These are phyloP conservation scores for Aspergillus bridgeri DNA, from an alignment of 495 filamentous ascomycete species.

Conservation along the genomic window DNA sequence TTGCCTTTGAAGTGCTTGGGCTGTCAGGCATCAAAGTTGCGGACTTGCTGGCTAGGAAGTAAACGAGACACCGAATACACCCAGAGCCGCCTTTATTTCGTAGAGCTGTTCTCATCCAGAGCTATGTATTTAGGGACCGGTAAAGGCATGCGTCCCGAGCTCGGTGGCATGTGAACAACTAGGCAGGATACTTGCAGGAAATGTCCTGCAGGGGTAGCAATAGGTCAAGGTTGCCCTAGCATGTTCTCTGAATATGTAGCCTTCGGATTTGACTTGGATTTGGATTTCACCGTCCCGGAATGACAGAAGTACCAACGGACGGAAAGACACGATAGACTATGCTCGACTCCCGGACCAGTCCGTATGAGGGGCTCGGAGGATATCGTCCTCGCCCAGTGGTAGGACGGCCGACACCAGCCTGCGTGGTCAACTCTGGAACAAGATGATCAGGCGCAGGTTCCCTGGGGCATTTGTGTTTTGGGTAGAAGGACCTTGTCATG, in stretches of 20 bases:
- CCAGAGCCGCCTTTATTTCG: not conserved
- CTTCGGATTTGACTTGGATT: not conserved
- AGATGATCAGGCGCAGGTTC: not conserved
- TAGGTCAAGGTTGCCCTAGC: not conserved
- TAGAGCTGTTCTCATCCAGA: not conserved
- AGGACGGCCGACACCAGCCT: not conserved
- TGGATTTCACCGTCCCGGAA: no score
- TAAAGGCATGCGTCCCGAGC: not conserved
- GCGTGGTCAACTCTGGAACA: not conserved
- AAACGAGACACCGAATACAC: not conserved
- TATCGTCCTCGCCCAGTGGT: not conserved
- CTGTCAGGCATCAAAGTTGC: conserved; percentile 16
- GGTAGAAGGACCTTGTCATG: no score
- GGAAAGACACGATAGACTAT: not conserved
- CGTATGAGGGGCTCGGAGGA: not conserved
- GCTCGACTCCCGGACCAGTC: no score
- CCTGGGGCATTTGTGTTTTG: not conserved
- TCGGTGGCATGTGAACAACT: not conserved
- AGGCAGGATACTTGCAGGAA: not conserved
- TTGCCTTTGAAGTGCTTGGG: conserved; percentile 9
- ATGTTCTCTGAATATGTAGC: not conserved
- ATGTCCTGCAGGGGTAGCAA: not conserved
- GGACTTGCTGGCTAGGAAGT: no score
- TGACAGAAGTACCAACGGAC: not conserved
- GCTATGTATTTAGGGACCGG: not conserved